phyloP scores from a whole-genome alignment of 345 rosid species.

The Populus euphratica region DNA sequence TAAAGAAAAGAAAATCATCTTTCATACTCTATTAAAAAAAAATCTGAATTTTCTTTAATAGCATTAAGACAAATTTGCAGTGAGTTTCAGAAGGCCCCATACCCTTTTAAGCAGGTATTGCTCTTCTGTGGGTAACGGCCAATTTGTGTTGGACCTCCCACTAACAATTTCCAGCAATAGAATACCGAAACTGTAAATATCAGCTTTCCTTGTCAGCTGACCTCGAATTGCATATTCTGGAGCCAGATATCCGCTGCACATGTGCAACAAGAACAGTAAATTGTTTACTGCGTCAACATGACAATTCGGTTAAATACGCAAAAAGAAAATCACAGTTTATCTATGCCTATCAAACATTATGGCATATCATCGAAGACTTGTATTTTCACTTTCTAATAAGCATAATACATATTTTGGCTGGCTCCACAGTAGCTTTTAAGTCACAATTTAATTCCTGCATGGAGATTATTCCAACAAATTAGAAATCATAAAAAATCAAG shows the following conservation, averaged over 20 bases:
- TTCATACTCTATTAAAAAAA: neutral
- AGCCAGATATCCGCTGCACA: constrained; percentile 62
- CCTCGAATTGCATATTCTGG: constrained; percentile 75
- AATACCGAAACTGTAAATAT: constrained; percentile 71
- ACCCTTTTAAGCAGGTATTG: constrained; percentile 69
- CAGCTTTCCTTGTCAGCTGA: constrained; percentile 65
- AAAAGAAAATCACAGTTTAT: neutral
- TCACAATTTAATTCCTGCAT: neutral
- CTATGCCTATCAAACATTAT: constrained; percentile 2
- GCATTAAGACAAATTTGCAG: neutral
- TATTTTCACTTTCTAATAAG: neutral
- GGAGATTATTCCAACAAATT: neutral
- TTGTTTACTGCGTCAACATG: neutral
- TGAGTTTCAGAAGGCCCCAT: constrained; percentile 7
- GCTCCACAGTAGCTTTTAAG: neutral
- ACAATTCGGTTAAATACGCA: neutral
- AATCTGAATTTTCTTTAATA: neutral
- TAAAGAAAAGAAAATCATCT: neutral
- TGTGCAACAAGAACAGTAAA: constrained; percentile 5
- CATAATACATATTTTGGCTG: neutral
- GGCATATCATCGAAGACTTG: neutral
- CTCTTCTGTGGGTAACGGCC: constrained; percentile 35
- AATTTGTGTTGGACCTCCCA: constrained; percentile 58
- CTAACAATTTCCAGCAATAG: constrained; percentile 60
- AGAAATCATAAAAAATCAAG: neutral